Evolutionary conservation across 805 yeast genomes (phyloP), one percentile per base, ranked within the genome.

Genomic region (Nakazawaea holstii): DNA sequence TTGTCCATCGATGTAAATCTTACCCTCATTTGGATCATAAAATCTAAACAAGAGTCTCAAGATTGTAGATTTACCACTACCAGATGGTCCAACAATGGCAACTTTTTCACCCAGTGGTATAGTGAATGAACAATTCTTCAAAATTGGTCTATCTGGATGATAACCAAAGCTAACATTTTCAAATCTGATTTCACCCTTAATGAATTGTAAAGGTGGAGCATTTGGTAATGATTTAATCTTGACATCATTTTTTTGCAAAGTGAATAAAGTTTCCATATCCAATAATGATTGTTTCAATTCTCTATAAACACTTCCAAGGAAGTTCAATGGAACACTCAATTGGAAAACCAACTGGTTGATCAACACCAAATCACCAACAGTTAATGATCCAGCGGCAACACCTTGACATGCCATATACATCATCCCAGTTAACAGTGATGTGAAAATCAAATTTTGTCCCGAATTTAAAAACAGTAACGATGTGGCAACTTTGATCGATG

Each of bases 361-460:
- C 51, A 94, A 72, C 17, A 94, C 98, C 59, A 94, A 72, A 62
- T 94, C 99, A 55, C 99, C 99, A 17, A 94, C 97, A 0, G 95
- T 84, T 47, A 94, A 69, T 0, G 79, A 65, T 0, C 96, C 96
- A 2, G 77, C 65, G 11, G 89, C 81, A n/a, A 94, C 94, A 27
- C 98, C 98, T 47, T 82, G 80, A 58, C 96, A 88, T 13, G 97
- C 97, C 95, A 94, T 84, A 64, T 87, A 94, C 99, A 94, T 94
- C 95, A 94, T 94, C 1, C 83, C 87, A 1, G 99, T 94, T 53
- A 94, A 70, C 1, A 99, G 98, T 36, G 87, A 66, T 0, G 97
- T 87, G 67, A 87, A 87, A 30, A 87, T 87, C 47, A 85, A 56
- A 59, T 83, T 86, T 62, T 87, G 95, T 14, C 95, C 95, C 0